phyloP scores from a whole-genome alignment of 164 flowering plant species.

The Kalanchoe fedtschenkoi region DNA sequence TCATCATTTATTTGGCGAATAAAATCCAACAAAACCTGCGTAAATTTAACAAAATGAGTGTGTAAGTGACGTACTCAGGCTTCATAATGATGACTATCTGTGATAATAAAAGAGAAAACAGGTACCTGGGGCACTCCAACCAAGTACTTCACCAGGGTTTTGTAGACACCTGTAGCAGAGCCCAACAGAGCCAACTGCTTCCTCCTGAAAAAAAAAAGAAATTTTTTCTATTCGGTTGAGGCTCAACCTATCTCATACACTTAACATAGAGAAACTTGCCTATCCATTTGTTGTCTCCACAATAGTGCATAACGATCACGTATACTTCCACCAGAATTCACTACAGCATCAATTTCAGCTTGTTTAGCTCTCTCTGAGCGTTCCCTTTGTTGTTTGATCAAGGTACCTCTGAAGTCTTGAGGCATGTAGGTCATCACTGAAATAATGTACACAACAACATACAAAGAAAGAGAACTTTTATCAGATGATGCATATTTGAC shows the following conservation, averaged over 20 bases:
- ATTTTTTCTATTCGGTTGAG: constrained; percentile 7
- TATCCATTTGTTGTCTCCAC: constrained; percentile 97
- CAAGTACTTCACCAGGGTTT: constrained; percentile 90
- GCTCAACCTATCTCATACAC: not conserved
- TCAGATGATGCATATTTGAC: not conserved
- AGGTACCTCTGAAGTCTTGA: constrained; percentile 89
- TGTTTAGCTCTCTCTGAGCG: constrained; percentile 92
- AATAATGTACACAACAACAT: constrained; percentile 22
- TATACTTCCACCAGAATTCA: constrained; percentile 79
- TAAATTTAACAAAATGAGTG: not conserved
- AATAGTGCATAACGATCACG: constrained; percentile 78
- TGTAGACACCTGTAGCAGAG: constrained; percentile 89
- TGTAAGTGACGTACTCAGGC: not conserved
- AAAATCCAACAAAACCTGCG: constrained; percentile 91
- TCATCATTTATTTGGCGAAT: constrained; percentile 85
- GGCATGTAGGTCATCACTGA: constrained; percentile 99
- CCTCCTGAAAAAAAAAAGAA: constrained; percentile 44
- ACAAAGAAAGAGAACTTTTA: not conserved
- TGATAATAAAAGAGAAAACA: constrained; percentile 3
- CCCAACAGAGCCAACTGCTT: constrained; percentile 89
- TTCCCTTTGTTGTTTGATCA: constrained; percentile 87
- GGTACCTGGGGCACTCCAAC: constrained; percentile 94
- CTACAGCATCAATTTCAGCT: constrained; percentile 71
- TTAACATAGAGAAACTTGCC: constrained; percentile 30
- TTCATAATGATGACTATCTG: not conserved